Conservation (phyloP, 805 yeast species). For the Yamadazyma takamatsuzukensis region DNA sequence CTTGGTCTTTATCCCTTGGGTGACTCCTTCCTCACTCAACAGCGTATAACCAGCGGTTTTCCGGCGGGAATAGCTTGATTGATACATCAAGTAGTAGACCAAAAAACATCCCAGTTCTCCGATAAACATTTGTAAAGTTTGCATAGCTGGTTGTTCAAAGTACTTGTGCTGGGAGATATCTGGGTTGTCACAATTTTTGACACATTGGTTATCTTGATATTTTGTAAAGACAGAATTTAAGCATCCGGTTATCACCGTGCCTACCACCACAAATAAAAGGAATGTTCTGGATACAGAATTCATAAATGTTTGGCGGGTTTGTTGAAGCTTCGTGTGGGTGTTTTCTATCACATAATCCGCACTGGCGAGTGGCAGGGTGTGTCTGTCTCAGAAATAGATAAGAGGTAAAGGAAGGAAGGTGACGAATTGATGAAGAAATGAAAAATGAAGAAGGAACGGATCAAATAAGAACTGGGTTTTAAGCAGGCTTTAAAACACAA, state of each 20-base stretch:
- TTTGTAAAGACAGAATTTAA: slow-evolving; percentile 72
- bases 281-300: background rate
- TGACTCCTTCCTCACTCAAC: slow-evolving; percentile 7
- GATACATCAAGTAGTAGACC: slow-evolving; percentile 27
- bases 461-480: too few relatives aligned
- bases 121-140: slow-evolving; percentile 76
- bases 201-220: slow-evolving; percentile 73
- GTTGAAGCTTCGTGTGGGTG: too few relatives aligned
- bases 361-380: too few relatives aligned
- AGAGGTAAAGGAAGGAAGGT: too few relatives aligned
- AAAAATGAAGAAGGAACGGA: too few relatives aligned
- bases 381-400: too few relatives aligned
- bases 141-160: slow-evolving; percentile 77
- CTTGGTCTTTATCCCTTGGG: slow-evolving; percentile 8
- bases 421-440: too few relatives aligned
- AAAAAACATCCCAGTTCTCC: slow-evolving; percentile 59
- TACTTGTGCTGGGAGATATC: slow-evolving; percentile 37
- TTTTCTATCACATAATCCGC: too few relatives aligned
- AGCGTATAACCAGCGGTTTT: slow-evolving; percentile 9
- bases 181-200: slow-evolving; percentile 48
- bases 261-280: slow-evolving; percentile 18
- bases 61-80: background rate
- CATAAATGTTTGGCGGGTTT: too few relatives aligned
- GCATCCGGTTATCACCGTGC: slow-evolving; percentile 67
- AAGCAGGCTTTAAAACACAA: too few relatives aligned